Evolutionary conservation across 768 basidiomycete species (phyloP).

Genomic region (Panellus pusillus): DNA sequence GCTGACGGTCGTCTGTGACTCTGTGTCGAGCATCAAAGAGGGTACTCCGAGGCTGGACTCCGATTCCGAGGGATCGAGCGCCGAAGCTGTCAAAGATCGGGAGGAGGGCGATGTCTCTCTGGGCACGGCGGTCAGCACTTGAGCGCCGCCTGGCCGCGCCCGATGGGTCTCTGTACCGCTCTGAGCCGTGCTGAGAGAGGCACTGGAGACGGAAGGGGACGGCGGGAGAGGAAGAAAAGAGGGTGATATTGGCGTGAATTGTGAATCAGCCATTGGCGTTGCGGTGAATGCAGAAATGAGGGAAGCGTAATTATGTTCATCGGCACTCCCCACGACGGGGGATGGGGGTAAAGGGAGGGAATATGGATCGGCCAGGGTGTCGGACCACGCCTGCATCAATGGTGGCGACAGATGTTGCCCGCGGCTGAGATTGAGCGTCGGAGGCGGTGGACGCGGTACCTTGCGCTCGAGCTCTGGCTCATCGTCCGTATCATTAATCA

Average conservation of each 20-base stretch:
- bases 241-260: slow-evolving; percentile 12
- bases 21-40: slow-evolving; percentile 30
- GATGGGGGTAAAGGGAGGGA: slow-evolving; percentile 7
- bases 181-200: neutral
- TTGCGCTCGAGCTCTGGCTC: neutral
- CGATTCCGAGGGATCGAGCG: slow-evolving; percentile 3
- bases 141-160: neutral
- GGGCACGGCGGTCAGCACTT: neutral
- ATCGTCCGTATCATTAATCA: neutral
- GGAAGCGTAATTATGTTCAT: slow-evolving; percentile 4
- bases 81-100: neutral
- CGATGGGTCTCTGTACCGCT: neutral
- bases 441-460: slow-evolving; percentile 15
- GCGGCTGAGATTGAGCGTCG: slow-evolving; percentile 10
- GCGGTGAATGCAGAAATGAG: slow-evolving; percentile 18
- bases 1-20: slow-evolving; percentile 27
- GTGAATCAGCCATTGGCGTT: slow-evolving; percentile 3
- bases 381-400: slow-evolving; percentile 14
- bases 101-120: neutral
- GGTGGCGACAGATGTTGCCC: slow-evolving; percentile 13
- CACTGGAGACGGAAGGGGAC: neutral
- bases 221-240: slow-evolving; percentile 13
- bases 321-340: neutral
- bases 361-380: slow-evolving; percentile 8
- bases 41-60: slow-evolving; percentile 26